Evolutionary conservation across 2,329 filamentous ascomycete species (phyloP), one percentile per base, ranked within the genome.

Genomic region (Cladophialophora bantiana): DNA sequence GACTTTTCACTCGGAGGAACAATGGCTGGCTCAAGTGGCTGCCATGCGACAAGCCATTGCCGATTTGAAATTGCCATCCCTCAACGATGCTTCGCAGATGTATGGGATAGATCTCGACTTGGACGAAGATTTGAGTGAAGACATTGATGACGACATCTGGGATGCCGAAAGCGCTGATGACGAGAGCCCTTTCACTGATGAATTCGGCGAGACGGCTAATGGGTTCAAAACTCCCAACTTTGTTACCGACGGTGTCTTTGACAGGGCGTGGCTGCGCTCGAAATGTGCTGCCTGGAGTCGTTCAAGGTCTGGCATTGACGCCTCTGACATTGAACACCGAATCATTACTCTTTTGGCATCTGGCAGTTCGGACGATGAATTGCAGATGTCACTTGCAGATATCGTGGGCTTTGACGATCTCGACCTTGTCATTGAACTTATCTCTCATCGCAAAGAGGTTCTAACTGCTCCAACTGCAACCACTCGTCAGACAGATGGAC

Each of bases 391-490:
- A 48, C 84, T 99, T 40, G 93, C 92, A 0, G 95, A 99, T 73
- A 87, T 97, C 52, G 84, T 99, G 67, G 95, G 96, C 0, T 98
- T 94, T 74, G 93, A 95, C 73, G 93, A 98, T 75, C 83, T 99
- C 18, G 94, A 99, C 71, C 89, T 99, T 73, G 90, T 98, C 61
- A 94, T 94, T 69, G 92, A 97, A 69, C 82, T 98, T n/a, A 90
- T 98, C 60, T 85, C 88, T 2, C 89, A 94, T 76, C 88, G 93
- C 60, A 82, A 85, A 59, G 86, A 91, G 54, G 87, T 98, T 53
- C 77, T 89, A 10, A 76, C 80, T 10, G 74, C 80, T 3, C 74
- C 78, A 61, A 77, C 77, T 58, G 73, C 71, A 65, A 68, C 68
- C 63, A 64, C 67, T 71, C 67, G 73, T 65, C 73, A 68, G 75